Evolutionary conservation across 208 protist genomes (phyloP), one percentile per base, ranked within the genome.

Genomic region (Leptomonas seymouri): DNA sequence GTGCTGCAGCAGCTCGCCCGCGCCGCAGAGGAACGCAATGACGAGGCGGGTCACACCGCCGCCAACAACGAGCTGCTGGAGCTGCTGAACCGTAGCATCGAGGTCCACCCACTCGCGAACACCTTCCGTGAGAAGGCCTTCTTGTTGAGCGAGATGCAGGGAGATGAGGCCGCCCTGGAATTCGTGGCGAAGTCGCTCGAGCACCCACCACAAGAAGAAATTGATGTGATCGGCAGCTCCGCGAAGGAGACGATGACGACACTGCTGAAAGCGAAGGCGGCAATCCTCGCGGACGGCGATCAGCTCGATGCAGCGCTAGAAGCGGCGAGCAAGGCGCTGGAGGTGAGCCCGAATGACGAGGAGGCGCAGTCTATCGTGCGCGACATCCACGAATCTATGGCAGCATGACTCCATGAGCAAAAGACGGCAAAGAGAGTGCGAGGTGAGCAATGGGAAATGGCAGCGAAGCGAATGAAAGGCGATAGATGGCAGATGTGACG

Each of bases 121-220:
- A 76, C 89, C 28, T 72, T 93, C 31, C 87, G 92, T 18, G 89
- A 95, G 60, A 97, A 97, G 81, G 90, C 92, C 11, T 97, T 97
- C 56, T 58, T 97, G 46, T 73, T 95, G 54, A 85, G 79, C 67
- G 89, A 97, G 76, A 75, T 85, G 28, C 64, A 82, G n/a, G 78
- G 84, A 41, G 92, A 97, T 63, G 86, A 69, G 31, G 86, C 63
- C 21, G 92, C 89, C 36, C 80, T 97, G 23, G 72, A 59, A 23
- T 94, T 91, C 49, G 83, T 94, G 25, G 86, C 89, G 2, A 69
- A 76, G 14, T 67, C 80, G 16, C 89, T 97, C 41, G 58, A 59
- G 12, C 77, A 87, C 66, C 92, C 92, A 9, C 92, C 92, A 34
- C 84, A 82, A 53, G 86, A 97, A 67, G 90, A 97, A 80, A 90